Percentiles rank a stretch among this genome's conserved stretches.
These are phyloP conservation scores for Pneumocystis jirovecii DNA, from an alignment of 1,139 yeast species.

Conservation along the genomic window DNA sequence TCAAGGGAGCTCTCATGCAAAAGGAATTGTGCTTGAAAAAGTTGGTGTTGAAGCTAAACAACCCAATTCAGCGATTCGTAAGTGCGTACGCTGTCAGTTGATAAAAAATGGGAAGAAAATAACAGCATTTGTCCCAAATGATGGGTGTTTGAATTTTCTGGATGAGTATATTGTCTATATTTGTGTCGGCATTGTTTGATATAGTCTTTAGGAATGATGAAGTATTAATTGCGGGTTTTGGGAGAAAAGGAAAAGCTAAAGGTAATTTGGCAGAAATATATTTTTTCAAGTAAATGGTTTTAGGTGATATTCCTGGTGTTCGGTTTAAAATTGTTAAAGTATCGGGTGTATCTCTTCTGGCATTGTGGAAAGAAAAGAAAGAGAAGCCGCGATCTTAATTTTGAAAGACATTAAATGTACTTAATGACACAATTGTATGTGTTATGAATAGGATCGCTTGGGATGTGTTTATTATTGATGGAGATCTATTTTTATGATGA, in stretches of 20 bases:
- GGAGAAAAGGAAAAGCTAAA: conserved; percentile 99
- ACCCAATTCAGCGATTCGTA: conserved; percentile 99
- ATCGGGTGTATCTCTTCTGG: conserved; percentile 98
- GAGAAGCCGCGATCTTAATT: conserved; percentile 76
- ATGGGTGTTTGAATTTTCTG: conserved; percentile 99
- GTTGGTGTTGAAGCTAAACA: conserved; percentile 99
- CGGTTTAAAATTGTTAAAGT: conserved; percentile 99
- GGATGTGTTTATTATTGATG: neutral
- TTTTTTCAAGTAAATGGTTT: too few species aligned
- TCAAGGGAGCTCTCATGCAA: conserved; percentile 99
- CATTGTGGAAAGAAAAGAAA: conserved; percentile 99
- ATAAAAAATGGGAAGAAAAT: conserved; percentile 99
- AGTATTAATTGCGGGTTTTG: conserved; percentile 99
- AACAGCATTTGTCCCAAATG: conserved; percentile 99
- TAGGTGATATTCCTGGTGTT: conserved; percentile 93
- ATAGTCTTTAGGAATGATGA: conserved; percentile 27
- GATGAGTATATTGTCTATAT: conserved; percentile 75
- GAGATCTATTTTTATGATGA: too few species aligned
- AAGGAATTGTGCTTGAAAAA: conserved; percentile 99
- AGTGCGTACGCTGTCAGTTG: conserved; percentile 97
- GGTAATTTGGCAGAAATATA: conserved; percentile 32
- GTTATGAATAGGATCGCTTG: neutral
- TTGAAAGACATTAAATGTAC: neutral
- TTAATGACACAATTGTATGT: neutral
- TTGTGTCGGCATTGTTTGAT: neutral